Evolutionary conservation across 2,329 filamentous ascomycete genomes (phyloP).

Genomic region (Cephalotrichum gorgonifer): DNA sequence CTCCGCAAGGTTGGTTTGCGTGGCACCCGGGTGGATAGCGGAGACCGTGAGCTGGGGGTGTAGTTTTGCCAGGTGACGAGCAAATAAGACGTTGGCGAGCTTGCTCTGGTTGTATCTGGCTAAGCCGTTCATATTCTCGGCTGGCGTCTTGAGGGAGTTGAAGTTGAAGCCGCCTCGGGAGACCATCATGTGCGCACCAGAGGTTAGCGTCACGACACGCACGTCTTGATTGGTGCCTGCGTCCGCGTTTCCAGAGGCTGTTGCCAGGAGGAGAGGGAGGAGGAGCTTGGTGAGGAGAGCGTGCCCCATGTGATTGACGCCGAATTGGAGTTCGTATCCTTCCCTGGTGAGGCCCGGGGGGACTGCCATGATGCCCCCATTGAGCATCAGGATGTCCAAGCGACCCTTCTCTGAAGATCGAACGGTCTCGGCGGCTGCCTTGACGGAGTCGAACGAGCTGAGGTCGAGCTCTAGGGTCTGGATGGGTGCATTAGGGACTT

Average conservation of each 20-base stretch:
- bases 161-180: slow-evolving; percentile 17
- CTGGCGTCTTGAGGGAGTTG: slow-evolving; percentile 15
- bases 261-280: slow-evolving; percentile 16
- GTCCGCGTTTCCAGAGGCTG: too few species aligned
- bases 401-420: slow-evolving; percentile 16
- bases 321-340: slow-evolving; percentile 39
- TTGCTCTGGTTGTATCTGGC: slow-evolving; percentile 19
- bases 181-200: slow-evolving; percentile 13
- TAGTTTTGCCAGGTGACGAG: slow-evolving; percentile 15
- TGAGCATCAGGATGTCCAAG: slow-evolving; percentile 32
- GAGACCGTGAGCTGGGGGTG: slow-evolving; percentile 14
- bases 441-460: slow-evolving; percentile 29
- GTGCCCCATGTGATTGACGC: slow-evolving; percentile 38
- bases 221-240: slow-evolving; percentile 26
- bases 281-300: slow-evolving; percentile 30
- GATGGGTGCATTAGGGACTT: slow-evolving; percentile 11
- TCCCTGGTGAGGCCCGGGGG: slow-evolving; percentile 26
- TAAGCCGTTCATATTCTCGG: slow-evolving; percentile 11
- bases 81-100: slow-evolving; percentile 18
- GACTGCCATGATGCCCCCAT: slow-evolving; percentile 31
- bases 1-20: slow-evolving; percentile 16
- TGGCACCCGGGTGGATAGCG: slow-evolving; percentile 17
- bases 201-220: slow-evolving; percentile 18
- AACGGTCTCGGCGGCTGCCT: slow-evolving; percentile 26
- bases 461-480: slow-evolving; percentile 32